Percentiles rank a stretch among this genome's conserved stretches.
phyloP scores from a whole-genome alignment of 2,329 filamentous ascomycete genomes.

The Fusarium subglutinans region DNA sequence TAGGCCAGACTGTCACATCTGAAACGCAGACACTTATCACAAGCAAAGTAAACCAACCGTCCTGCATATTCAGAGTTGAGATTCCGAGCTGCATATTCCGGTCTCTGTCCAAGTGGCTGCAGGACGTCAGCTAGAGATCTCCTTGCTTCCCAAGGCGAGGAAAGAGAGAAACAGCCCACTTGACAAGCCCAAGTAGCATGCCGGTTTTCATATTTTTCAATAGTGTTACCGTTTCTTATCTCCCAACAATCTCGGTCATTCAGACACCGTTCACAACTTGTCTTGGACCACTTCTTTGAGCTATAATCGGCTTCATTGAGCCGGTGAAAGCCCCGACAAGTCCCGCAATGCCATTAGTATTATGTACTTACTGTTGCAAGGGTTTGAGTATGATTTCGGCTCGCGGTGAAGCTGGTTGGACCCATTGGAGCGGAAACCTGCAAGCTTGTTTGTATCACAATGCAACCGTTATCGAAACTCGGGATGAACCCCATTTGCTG shows the following conservation, averaged over 20 bases:
- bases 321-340: slow-evolving; percentile 3
- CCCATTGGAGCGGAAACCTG: slow-evolving; percentile 30
- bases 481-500: slow-evolving; percentile 41
- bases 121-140: slow-evolving; percentile 8
- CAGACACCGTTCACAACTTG: neutral
- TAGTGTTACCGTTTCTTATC: neutral
- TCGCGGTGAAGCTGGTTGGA: slow-evolving; percentile 18
- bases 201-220: slow-evolving; percentile 31
- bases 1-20: slow-evolving; percentile 11
- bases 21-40: slow-evolving; percentile 15
- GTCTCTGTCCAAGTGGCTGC: slow-evolving; percentile 2
- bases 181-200: slow-evolving; percentile 2
- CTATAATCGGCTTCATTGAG: neutral
- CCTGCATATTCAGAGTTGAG: slow-evolving; percentile 22
- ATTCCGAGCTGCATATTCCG: slow-evolving; percentile 13
- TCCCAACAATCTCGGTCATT: neutral
- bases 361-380: slow-evolving; percentile 8
- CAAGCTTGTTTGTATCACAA: slow-evolving; percentile 33
- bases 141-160: slow-evolving; percentile 14
- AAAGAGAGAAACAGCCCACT: slow-evolving; percentile 19
- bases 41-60: slow-evolving; percentile 16
- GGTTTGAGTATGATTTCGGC: slow-evolving; percentile 14
- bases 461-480: slow-evolving; percentile 30
- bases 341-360: slow-evolving; percentile 7
- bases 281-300: neutral